Base-by-base conservation (phyloP, 257 asterid species). In the Salvia hispanica region DNA sequence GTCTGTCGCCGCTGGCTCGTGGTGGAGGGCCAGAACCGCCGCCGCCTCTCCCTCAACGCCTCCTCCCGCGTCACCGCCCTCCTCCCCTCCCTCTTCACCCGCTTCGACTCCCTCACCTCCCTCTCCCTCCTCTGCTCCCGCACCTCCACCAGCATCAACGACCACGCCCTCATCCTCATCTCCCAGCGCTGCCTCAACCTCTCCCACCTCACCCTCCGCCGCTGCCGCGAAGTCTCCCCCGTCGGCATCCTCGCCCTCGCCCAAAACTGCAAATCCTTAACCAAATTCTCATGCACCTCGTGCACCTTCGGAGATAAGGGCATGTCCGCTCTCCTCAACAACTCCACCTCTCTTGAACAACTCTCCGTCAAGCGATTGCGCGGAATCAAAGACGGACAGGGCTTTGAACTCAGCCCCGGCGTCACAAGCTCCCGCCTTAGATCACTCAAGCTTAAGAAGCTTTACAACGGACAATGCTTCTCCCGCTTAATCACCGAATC, bases 301-400 rank as follows among this genome's bases (percentile, higher is more conserved):
- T 88, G 97, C 71, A 80, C 77, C 67, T 91, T 91, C 61, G 97
- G 97, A 10, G 86, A 91, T 1, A 87, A 82, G 60, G 97, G 96
- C 42, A 81, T 91, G 90, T 84, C 86, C 50, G 90, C 92, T 16
- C 78, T 91, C 46, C 73, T 91, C 40, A 76, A 83, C 58, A 69
- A 91, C 59, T 86, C 86, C 58, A 74, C 83, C 7, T 66, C 91
- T 7, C 79, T 91, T 4, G 87, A 86, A 69, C 89, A 91, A 48
- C 78, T 91, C 45, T 80, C 91, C 11, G 86, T 88, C 5, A 91
- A 91, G 72, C 90, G 97, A 0, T 77, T 91, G 0, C 80, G 91
- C 3, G 91, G 97, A 2, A 73, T 78, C 47, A 80, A 70, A 36
- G 91, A 84, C 12, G 92, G 85, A 7, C 77, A 64, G 43, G 80